Evolutionary conservation across 345 rosid genomes (phyloP).

Genomic region (Eucalyptus regnans): DNA sequence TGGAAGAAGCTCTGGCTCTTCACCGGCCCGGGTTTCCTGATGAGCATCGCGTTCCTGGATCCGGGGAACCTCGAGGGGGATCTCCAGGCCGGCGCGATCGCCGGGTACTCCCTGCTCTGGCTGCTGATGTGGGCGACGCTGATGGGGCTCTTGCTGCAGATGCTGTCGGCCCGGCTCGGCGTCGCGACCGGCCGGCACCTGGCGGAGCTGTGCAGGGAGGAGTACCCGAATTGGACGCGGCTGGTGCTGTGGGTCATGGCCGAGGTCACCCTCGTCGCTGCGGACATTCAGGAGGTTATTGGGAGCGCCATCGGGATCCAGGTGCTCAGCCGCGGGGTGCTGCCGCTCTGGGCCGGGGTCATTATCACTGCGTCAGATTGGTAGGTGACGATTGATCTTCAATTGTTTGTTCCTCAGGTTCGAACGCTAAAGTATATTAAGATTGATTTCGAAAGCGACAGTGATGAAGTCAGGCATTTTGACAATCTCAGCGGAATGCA

Average conservation of each 20-base stretch:
- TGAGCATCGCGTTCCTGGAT: constrained; percentile 94
- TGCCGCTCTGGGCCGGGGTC: constrained; percentile 95
- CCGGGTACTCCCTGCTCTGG: constrained; percentile 88
- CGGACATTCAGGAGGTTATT: constrained; percentile 95
- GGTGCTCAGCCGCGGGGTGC: constrained; percentile 70
- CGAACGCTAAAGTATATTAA: not conserved
- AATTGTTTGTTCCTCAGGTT: not conserved
- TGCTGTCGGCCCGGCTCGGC: constrained; percentile 80
- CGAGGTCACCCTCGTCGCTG: constrained; percentile 83
- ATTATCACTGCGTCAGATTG: constrained; percentile 82
- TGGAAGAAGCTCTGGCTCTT: constrained; percentile 86
- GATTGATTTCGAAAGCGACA: not conserved
- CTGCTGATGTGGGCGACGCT: constrained; percentile 81
- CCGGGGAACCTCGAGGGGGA: constrained; percentile 96
- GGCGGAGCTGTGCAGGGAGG: constrained; percentile 89
- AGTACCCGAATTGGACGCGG: constrained; percentile 82
- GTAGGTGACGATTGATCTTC: constrained; percentile 8
- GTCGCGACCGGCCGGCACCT: constrained; percentile 85
- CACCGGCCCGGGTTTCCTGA: constrained; percentile 92
- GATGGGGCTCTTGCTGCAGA: constrained; percentile 78
- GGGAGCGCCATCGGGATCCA: constrained; percentile 93
- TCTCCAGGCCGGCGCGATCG: constrained; percentile 93
- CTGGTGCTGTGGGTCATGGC: constrained; percentile 83
- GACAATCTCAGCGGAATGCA: not conserved
- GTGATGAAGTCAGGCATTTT: not conserved